A percentile compares a stretch with the other conserved stretches of the same genome.
phyloP scores from a whole-genome alignment of 83 land plant species.

The Isoetes engelmannii region DNA sequence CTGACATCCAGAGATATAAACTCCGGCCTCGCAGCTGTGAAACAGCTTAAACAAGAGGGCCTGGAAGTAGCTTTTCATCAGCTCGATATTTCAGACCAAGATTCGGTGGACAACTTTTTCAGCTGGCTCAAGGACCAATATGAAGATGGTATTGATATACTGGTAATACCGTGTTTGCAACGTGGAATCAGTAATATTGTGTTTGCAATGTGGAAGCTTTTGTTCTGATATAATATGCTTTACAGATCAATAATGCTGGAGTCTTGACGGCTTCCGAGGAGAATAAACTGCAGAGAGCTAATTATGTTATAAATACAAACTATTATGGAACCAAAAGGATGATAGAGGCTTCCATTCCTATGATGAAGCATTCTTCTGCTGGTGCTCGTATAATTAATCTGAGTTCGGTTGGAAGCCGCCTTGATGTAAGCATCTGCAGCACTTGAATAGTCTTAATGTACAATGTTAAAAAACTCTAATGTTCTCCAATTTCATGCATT shows the following conservation, averaged over 20 bases:
- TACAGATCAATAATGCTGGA: constrained; percentile 80
- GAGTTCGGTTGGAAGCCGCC: constrained; percentile 53
- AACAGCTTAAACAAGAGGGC: constrained; percentile 17
- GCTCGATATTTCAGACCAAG: constrained; percentile 34
- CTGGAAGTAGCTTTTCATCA: constrained; percentile 36
- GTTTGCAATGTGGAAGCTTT: no score
- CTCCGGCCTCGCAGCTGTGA: constrained; percentile 35
- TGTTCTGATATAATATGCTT: background rate
- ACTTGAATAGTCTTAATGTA: no score
- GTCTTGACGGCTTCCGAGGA: constrained; percentile 51
- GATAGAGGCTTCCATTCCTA: constrained; percentile 55
- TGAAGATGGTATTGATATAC: constrained; percentile 36
- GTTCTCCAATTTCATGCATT: no score
- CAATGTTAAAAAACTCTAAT: no score
- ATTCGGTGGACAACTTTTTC: constrained; percentile 33
- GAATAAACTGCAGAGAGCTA: constrained; percentile 47
- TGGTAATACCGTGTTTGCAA: constrained; percentile 19
- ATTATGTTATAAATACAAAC: constrained; percentile 45
- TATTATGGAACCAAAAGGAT: constrained; percentile 66
- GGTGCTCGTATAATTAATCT: constrained; percentile 74
- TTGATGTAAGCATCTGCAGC: constrained; percentile 33
- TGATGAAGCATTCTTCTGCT: constrained; percentile 53
- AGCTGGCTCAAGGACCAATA: constrained; percentile 21
- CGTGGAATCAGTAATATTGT: no score
- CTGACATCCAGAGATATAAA: constrained; percentile 40